Evolutionary conservation across 2,329 filamentous ascomycete genomes (phyloP).

Genomic region (Pseudogymnoascus sp.): DNA sequence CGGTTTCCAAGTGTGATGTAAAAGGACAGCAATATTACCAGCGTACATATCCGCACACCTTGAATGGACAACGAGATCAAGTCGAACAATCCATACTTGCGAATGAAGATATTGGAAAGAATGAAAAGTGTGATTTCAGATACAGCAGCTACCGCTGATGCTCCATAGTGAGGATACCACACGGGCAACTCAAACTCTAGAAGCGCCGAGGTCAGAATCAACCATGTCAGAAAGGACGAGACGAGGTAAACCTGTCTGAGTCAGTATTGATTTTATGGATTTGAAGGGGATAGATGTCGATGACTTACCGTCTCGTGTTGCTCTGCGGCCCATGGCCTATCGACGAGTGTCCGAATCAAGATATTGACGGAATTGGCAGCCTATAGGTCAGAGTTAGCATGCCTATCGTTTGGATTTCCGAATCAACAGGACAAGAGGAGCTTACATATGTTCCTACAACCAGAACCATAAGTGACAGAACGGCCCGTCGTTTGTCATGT

Average conservation of each 20-base stretch:
- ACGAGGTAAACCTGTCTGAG: slow-evolving; percentile 42
- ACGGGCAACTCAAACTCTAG: slow-evolving; percentile 41
- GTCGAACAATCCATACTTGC: slow-evolving; percentile 19
- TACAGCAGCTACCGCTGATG: slow-evolving; percentile 48
- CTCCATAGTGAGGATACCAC: slow-evolving; percentile 56
- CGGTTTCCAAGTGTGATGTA: slow-evolving; percentile 24
- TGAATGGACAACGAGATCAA: slow-evolving; percentile 20
- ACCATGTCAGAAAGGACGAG: slow-evolving; percentile 55
- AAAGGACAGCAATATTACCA: slow-evolving; percentile 30
- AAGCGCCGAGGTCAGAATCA: slow-evolving; percentile 48
- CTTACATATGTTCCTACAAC: slow-evolving; percentile 34
- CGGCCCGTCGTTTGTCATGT: slow-evolving; percentile 35
- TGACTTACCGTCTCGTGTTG: slow-evolving; percentile 26
- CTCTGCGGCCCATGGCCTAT: slow-evolving; percentile 19
- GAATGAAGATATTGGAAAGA: slow-evolving; percentile 25
- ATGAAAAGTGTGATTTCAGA: slow-evolving; percentile 44
- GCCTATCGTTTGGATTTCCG: background rate
- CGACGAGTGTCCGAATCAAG: slow-evolving; percentile 18
- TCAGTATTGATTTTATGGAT: slow-evolving; percentile 12
- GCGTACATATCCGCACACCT: slow-evolving; percentile 23
- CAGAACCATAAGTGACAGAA: slow-evolving; percentile 32
- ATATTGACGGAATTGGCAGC: slow-evolving; percentile 24
- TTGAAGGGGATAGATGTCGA: background rate
- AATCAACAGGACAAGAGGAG: slow-evolving; percentile 4
- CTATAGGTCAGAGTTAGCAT: slow-evolving; percentile 31